Evolutionary conservation across 257 asterid genomes (phyloP), one percentile per base, ranked within the genome.

Genomic region (Pogostemon cablin): DNA sequence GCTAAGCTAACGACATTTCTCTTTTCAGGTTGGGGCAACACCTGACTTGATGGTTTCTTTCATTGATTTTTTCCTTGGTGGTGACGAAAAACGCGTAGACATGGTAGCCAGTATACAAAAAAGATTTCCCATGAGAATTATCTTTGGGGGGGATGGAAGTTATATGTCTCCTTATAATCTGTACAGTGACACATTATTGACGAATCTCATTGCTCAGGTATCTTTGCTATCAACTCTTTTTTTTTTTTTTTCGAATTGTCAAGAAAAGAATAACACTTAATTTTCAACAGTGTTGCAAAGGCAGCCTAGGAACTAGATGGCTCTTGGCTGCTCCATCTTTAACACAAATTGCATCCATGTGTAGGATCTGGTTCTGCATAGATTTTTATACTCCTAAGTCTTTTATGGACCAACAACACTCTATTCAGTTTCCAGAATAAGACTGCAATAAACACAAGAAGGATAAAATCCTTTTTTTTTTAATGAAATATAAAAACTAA

Each of bases 191-290:
- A 70, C 89, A 41, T 81, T 89, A 81, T 77, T 93, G 87, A 87
- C 90, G 68, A 93, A 93, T 86, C 97, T 90, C 79, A 89, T 93
- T 77, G 97, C 92, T 75, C 97, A 88, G 98, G 98, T 93, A 79
- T 58, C 76, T 71, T 73, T 49, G 57, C 64, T 62, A 17, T 63
- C 72, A 67, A 50, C 7, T 25, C 32, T 25, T 25, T 66, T 63
- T 50, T 20, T 63, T 25, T 69, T 35, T 9, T 58, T 52, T 61
- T 43, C 42, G n/a, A 56, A 61, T 47, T 50, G 65, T 12, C 61
- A 68, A 12, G 73, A 41, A 7, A 32, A 47, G 10, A 15, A 55
- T 2, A 6, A 49, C 62, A 65, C 32, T 25, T 40, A 41, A 46
- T 59, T 59, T 37, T 59, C 46, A 37, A 37, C 9, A 37, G 25